Percentiles rank a stretch among this genome's conserved stretches.
phyloP scores from a whole-genome alignment of 495 filamentous ascomycete genomes.

The Penicillium soppii region DNA sequence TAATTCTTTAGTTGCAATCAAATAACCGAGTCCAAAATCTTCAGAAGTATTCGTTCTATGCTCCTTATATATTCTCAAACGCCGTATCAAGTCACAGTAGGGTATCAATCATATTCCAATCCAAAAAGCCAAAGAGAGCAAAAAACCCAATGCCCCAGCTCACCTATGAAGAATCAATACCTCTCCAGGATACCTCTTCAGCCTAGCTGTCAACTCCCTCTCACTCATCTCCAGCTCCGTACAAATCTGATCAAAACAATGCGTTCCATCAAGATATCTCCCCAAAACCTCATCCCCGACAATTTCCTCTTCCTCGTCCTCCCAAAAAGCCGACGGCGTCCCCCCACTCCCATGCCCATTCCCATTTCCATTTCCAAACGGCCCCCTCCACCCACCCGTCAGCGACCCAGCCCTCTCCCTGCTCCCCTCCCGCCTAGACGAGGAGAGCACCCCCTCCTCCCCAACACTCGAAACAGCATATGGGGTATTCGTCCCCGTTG shows the following conservation, averaged over 20 bases:
- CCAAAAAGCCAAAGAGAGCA: constrained; percentile 1
- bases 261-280: constrained; percentile 75
- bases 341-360: constrained; percentile 11
- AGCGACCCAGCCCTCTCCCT: constrained; percentile 28
- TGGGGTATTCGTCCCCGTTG: constrained; percentile 37
- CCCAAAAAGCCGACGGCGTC: constrained; percentile 21
- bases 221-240: constrained; percentile 67
- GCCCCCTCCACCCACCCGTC: constrained; percentile 32
- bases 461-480: constrained; percentile 37
- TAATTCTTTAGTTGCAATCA: neutral
- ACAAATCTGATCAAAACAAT: constrained; percentile 88
- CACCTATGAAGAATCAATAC: constrained; percentile 57
- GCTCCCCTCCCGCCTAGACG: constrained; percentile 22
- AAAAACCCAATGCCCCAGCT: constrained; percentile 15
- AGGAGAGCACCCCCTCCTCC: constrained; percentile 27
- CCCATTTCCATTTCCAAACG: no score
- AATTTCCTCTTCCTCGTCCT: constrained; percentile 37
- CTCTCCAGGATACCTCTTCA: constrained; percentile 51
- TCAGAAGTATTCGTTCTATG: neutral
- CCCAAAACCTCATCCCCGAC: constrained; percentile 49
- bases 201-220: constrained; percentile 47
- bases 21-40: neutral
- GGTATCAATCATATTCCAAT: constrained; percentile 12
- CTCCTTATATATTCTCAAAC: neutral
- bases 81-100: neutral